Percentiles rank a stretch among this genome's conserved stretches.
Conservation (phyloP, 75 land plant genomes). For the Pseudotsuga menziesii region DNA sequence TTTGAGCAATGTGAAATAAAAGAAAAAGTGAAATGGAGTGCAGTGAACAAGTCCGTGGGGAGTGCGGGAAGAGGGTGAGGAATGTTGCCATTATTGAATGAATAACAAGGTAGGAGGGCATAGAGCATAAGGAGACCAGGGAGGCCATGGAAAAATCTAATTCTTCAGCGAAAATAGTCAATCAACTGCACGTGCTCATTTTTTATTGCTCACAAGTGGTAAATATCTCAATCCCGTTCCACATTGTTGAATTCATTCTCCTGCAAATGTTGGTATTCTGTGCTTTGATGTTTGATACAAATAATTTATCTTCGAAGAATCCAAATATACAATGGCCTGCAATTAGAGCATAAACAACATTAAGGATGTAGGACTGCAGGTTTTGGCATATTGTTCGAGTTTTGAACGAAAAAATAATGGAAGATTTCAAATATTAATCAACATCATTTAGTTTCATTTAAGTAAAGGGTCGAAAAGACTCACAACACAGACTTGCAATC, state of each 20-base stretch:
- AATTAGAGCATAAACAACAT: background rate
- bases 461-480: background rate
- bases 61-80: too few species aligned
- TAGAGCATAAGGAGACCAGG: background rate
- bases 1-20: too few species aligned
- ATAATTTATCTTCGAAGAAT: background rate
- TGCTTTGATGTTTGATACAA: background rate
- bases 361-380: background rate
- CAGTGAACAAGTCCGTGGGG: too few species aligned
- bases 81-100: too few species aligned
- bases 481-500: background rate
- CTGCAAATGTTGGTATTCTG: background rate
- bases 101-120: background rate
- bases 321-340: background rate
- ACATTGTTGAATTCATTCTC: background rate
- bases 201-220: constrained; percentile 7
- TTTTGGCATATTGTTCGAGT: background rate
- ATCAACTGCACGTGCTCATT: background rate
- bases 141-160: background rate
- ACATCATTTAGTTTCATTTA: background rate
- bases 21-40: too few species aligned
- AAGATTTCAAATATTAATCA: background rate
- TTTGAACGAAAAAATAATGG: background rate
- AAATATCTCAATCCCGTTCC: background rate
- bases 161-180: background rate